These are phyloP conservation scores for Thelephora ganbajun DNA, from an alignment of 768 basidiomycete genomes.

Conservation along the genomic window DNA sequence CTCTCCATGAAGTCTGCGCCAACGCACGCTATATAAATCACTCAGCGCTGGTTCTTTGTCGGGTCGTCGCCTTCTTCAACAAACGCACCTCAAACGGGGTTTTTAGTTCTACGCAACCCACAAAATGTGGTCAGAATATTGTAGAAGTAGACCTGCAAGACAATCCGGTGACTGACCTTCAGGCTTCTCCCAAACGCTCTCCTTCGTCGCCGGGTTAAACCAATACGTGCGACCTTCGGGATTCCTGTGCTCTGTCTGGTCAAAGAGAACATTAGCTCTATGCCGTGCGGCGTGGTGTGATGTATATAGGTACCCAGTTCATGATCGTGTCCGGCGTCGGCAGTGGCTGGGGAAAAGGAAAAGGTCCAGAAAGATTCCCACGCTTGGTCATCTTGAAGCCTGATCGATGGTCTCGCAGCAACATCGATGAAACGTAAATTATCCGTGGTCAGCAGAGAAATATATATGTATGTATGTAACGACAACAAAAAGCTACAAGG, in stretches of 20 bases:
- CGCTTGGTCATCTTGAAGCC: no score
- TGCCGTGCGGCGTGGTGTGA: background rate
- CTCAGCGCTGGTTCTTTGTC: background rate
- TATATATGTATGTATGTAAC: no score
- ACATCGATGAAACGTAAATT: no score
- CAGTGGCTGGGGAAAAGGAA: background rate
- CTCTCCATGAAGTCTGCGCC: conserved; percentile 86
- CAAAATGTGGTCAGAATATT: background rate
- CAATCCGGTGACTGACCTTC: conserved; percentile 49
- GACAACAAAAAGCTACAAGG: background rate
- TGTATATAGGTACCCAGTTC: background rate
- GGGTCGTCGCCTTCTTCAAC: no score
- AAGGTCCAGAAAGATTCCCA: background rate
- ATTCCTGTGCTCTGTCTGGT: conserved; percentile 85
- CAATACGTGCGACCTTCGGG: conserved; percentile 97
- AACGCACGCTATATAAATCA: conserved; percentile 53
- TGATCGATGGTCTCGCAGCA: no score
- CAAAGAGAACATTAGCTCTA: background rate
- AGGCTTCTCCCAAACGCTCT: conserved; percentile 98
- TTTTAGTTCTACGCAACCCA: conserved; percentile 50
- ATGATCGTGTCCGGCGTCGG: background rate
- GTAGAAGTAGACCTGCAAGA: background rate
- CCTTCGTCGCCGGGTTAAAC: conserved; percentile 81
- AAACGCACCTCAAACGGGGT: conserved; percentile 74
- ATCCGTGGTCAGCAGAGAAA: no score